phyloP scores from a whole-genome alignment of 2,329 filamentous ascomycete genomes.

The Ophiocordyceps camponoti-leonardi region DNA sequence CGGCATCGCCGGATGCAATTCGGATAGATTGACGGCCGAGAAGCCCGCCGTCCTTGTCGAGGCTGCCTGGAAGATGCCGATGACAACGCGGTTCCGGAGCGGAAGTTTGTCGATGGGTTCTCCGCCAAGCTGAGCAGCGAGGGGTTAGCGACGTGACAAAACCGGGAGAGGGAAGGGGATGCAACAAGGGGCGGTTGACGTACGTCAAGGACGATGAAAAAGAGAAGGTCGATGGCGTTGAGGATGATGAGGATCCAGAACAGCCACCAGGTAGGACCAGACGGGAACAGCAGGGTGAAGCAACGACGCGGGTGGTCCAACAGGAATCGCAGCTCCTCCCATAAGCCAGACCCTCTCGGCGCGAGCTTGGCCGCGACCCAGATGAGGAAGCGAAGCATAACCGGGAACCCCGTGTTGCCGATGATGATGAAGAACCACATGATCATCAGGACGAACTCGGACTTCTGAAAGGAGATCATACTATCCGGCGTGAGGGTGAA shows the following conservation, averaged over 20 bases:
- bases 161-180: too few relatives aligned
- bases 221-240: slow-evolving; percentile 71
- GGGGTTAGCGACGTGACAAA: not conserved
- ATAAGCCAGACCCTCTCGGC: slow-evolving; percentile 49
- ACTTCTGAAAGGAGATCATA: slow-evolving; percentile 75
- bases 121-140: slow-evolving; percentile 43
- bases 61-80: slow-evolving; percentile 79
- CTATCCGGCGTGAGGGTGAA: slow-evolving; percentile 85
- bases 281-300: slow-evolving; percentile 87
- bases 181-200: slow-evolving; percentile 16
- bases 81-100: slow-evolving; percentile 58
- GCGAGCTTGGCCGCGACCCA: slow-evolving; percentile 59
- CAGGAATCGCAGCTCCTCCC: slow-evolving; percentile 81
- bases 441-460: slow-evolving; percentile 58
- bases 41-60: slow-evolving; percentile 87
- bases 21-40: slow-evolving; percentile 57
- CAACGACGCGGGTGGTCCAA: slow-evolving; percentile 90
- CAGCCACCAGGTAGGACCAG: slow-evolving; percentile 86
- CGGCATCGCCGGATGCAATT: slow-evolving; percentile 77
- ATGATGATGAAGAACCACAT: slow-evolving; percentile 81
- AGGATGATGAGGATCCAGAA: slow-evolving; percentile 70
- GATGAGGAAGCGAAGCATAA: slow-evolving; percentile 85
- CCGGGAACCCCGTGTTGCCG: slow-evolving; percentile 88
- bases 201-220: slow-evolving; percentile 86
- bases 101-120: slow-evolving; percentile 50